Evolutionary conservation across 345 rosid genomes (phyloP), one percentile per base, ranked within the genome.

Genomic region (Toxicodendron radicans): DNA sequence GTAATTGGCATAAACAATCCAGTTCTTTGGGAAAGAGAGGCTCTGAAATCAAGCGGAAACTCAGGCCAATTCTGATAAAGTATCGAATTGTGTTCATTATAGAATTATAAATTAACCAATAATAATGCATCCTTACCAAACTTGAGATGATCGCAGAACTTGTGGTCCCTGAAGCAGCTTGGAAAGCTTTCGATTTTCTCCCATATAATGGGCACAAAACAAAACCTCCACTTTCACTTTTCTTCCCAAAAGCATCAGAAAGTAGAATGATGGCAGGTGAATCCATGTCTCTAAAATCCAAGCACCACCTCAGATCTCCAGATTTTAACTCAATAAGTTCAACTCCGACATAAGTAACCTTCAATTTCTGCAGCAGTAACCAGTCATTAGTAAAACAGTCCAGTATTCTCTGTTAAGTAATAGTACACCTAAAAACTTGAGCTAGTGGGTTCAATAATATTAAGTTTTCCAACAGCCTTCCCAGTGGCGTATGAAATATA

Each of bases 121-220:
- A 58, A 49, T 74, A 32, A 56, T 17, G 46, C 17, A 65, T 46
- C 56, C 76, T 60, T 91, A 93, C 99, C 98, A 95, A 82, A 81
- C 79, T 87, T 59, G 91, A 78, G 78, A 90, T 80, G 57, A 95
- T 86, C 77, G 91, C 91, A 68, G 97, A 77, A 74, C 81, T 94
- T 45, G 98, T 86, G 73, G 97, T 91, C 87, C 99, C 99, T 11
- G 97, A 88, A 78, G 93, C 91, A 74, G 97, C 97, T 88, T 89
- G 95, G 79, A 93, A 95, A 74, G 98, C 98, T 89, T 93, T 95
- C 17, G 98, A 90, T 82, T 95, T 95, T 79, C 98, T 91, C 74
- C 98, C 98, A 83, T 93, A 93, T 74, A 91, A 83, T 46, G 98
- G 92, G 78, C 97, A 89, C 66, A 95, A 88, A 82, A 95, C 82